phyloP scores from a whole-genome alignment of 345 rosid genomes.

The Boechera stricta region DNA sequence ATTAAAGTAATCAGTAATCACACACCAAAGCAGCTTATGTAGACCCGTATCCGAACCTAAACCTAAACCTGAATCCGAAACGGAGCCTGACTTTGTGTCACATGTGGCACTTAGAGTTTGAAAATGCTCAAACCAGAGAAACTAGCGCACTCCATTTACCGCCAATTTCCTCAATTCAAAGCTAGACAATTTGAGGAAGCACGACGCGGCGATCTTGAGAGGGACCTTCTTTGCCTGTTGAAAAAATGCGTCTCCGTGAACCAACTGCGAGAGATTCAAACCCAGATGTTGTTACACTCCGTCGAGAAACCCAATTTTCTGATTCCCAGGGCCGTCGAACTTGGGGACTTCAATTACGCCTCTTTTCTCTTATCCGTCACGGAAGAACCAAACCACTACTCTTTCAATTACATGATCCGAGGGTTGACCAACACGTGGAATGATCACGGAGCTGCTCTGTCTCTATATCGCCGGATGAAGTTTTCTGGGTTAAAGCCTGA shows the following conservation, averaged over 20 bases:
- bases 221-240: constrained; percentile 51
- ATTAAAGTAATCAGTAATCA: background rate
- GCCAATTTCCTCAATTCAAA: constrained; percentile 29
- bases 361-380: constrained; percentile 62
- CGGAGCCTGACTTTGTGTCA: background rate
- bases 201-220: constrained; percentile 13
- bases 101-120: background rate
- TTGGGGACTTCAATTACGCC: constrained; percentile 65
- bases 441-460: constrained; percentile 51
- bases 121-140: constrained; percentile 43
- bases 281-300: constrained; percentile 65
- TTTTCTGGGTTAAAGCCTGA: constrained; percentile 59
- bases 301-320: constrained; percentile 63
- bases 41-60: background rate
- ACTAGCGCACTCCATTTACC: constrained; percentile 38
- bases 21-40: background rate
- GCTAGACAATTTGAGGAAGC: constrained; percentile 1
- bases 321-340: constrained; percentile 67
- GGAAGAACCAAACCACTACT: constrained; percentile 63
- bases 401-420: constrained; percentile 83
- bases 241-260: constrained; percentile 51
- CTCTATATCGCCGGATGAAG: constrained; percentile 63
- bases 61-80: background rate
- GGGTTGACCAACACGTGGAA: constrained; percentile 70
- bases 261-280: constrained; percentile 64